Conservation (phyloP, 129 eudicot species). For the Deinandra increscens region DNA sequence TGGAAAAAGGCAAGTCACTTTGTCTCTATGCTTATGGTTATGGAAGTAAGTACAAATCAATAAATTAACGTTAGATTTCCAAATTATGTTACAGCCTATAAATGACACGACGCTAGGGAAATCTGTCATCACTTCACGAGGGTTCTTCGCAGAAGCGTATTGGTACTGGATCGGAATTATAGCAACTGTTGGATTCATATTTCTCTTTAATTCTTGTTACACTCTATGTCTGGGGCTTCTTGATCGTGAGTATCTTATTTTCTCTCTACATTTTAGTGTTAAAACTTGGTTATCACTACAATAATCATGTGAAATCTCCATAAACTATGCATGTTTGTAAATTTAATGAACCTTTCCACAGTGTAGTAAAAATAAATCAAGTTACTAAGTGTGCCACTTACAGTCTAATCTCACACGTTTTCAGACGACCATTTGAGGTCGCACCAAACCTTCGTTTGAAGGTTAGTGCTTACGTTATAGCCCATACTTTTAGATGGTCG, state of each 20-base stretch:
- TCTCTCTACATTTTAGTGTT: not conserved
- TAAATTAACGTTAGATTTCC: not conserved
- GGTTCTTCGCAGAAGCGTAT: constrained; percentile 41
- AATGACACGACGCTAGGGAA: constrained; percentile 22
- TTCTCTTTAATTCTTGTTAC: constrained; percentile 38
- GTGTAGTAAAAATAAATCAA: not conserved
- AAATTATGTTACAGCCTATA: not conserved
- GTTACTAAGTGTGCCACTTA: not conserved
- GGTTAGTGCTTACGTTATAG: too few relatives aligned
- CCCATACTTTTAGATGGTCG: not conserved
- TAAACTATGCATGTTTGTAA: too few relatives aligned
- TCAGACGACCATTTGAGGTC: too few relatives aligned
- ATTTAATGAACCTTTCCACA: too few relatives aligned
- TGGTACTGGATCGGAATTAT: constrained; percentile 68
- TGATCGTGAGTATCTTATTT: constrained; percentile 37
- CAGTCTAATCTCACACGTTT: too few relatives aligned
- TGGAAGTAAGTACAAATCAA: not conserved
- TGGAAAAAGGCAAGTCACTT: constrained; percentile 35
- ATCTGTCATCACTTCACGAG: constrained; percentile 38
- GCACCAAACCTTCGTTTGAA: too few relatives aligned
- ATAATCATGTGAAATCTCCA: not conserved
- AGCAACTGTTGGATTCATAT: constrained; percentile 43
- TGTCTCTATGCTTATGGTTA: not conserved
- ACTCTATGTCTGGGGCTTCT: constrained; percentile 40
- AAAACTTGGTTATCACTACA: not conserved